Base-by-base conservation (phyloP, 345 rosid genomes). In the Eucalyptus globulus region DNA sequence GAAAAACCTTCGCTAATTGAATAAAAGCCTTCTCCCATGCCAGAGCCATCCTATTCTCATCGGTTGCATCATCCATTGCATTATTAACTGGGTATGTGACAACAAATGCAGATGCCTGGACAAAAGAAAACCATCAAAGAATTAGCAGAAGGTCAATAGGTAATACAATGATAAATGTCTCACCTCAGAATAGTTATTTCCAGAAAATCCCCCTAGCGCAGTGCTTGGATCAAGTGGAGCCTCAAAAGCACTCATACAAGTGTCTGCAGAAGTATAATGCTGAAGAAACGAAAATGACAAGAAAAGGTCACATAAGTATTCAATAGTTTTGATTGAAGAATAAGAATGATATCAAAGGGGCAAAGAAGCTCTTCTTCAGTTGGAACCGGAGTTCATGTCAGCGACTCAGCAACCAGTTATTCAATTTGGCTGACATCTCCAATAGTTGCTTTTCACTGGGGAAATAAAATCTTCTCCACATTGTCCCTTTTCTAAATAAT, bases 171-270 rank as follows among this genome's bases (percentile, higher is more conserved):
- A 91, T 65, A 31, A 90, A 92, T 91, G 40, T 89, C 91, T 91
- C 95, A 97, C 99, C 99, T 97, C 98, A 14, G 96, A 94, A 91
- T 94, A 97, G 91, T 95, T 96, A 92, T 93, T 95, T 91, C 98
- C 97, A 45, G 96, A 91, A 92, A 97, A 97, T 65, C 99, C 99
- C 90, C 99, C 99, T 91, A 97, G 91, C 86, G 94, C 95, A 86
- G 99, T 96, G 94, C 97, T 97, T 91, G 99, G 99, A 93, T 97
- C 99, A 90, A 97, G 95, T 69, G 99, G 99, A 56, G 95, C 99
- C 92, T 97, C 89, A 92, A 97, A 97, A 89, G 99, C 99, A 91
- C 99, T 96, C 93, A 94, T 87, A 90, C 99, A 97, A 86, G 92
- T 85, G 86, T 96, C 99, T 89, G 98, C 90, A 88, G 99, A 94